A percentile compares a stretch with the other conserved stretches of the same genome.
These are phyloP conservation scores for Penicillium crystallinum DNA, from an alignment of 495 filamentous ascomycete species.

Conservation along the genomic window DNA sequence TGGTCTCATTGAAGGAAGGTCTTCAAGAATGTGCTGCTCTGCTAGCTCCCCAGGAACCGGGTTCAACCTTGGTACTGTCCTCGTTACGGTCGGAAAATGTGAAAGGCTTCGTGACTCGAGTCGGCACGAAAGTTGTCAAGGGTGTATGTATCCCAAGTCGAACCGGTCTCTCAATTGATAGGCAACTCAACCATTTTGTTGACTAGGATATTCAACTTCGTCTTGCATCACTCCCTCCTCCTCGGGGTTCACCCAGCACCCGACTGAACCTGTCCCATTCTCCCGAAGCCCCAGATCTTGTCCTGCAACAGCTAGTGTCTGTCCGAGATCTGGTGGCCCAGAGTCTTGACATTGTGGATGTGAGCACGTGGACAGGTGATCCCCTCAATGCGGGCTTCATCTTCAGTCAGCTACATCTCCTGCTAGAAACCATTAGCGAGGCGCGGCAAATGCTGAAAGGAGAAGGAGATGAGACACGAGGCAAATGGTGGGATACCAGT, in stretches of 20 bases:
- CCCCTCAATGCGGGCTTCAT: conserved; percentile 61
- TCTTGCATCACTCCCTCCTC: conserved; percentile 41
- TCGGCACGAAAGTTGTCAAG: conserved; percentile 71
- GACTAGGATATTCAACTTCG: conserved; percentile 48
- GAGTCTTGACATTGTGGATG: conserved; percentile 70
- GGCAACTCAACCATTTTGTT: neutral
- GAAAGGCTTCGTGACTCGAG: conserved; percentile 84
- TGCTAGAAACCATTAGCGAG: conserved; percentile 70
- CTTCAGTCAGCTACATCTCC: conserved; percentile 69
- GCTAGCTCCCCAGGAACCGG: conserved; percentile 73
- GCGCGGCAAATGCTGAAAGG: conserved; percentile 51
- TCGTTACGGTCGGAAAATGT: conserved; percentile 83
- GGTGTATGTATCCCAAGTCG: conserved; percentile 49
- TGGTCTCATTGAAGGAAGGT: conserved; percentile 72
- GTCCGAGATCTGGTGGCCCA: conserved; percentile 71
- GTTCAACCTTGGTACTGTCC: conserved; percentile 80
- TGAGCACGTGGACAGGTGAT: conserved; percentile 64
- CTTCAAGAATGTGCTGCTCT: conserved; percentile 84
- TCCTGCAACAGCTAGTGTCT: conserved; percentile 62
- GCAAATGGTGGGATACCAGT: conserved; percentile 55
- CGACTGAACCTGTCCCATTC: conserved; percentile 51
- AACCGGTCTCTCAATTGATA: neutral
- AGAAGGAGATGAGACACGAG: conserved; percentile 43
- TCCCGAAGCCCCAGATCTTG: conserved; percentile 46
- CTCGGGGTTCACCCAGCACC: conserved; percentile 43